phyloP scores from a whole-genome alignment of 306 rosid genomes.

The Cicer arietinum region DNA sequence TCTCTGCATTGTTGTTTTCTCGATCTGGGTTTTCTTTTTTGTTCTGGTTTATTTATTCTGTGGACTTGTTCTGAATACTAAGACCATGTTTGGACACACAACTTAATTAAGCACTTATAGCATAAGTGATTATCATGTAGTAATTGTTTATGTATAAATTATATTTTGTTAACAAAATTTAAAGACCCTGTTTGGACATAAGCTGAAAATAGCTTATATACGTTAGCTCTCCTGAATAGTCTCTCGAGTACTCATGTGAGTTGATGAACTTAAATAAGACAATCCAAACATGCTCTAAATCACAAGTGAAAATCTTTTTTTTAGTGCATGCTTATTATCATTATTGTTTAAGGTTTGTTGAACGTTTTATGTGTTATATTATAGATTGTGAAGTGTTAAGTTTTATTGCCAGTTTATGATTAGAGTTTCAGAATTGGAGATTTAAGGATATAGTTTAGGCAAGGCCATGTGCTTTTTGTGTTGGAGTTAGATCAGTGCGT shows the following conservation, averaged over 20 bases:
- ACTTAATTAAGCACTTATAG: too few species aligned
- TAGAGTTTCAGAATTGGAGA: conserved; percentile 1
- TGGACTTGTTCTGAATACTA: conserved; percentile 15
- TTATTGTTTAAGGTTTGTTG: neutral
- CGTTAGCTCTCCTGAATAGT: too few species aligned
- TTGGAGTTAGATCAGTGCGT: neutral
- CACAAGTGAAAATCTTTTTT: neutral
- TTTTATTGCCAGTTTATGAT: conserved; percentile 19
- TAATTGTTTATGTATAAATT: too few species aligned
- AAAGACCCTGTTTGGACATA: too few species aligned
- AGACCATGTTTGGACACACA: too few species aligned
- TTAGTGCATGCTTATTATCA: neutral
- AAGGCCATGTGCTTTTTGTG: neutral
- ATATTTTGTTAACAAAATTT: too few species aligned
- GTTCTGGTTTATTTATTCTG: neutral
- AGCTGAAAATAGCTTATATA: too few species aligned
- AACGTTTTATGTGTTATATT: neutral
- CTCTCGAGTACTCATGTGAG: too few species aligned
- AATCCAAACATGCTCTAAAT: neutral
- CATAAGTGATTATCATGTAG: too few species aligned
- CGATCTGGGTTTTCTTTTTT: conserved; percentile 24
- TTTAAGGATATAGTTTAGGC: conserved; percentile 17
- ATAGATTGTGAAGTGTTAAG: conserved; percentile 4
- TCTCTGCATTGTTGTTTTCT: conserved; percentile 36
- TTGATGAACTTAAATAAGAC: too few species aligned